Evolutionary conservation across 176 grass and related monocot species (phyloP), one percentile per base, ranked within the genome.

Genomic region (Otatea glauca): DNA sequence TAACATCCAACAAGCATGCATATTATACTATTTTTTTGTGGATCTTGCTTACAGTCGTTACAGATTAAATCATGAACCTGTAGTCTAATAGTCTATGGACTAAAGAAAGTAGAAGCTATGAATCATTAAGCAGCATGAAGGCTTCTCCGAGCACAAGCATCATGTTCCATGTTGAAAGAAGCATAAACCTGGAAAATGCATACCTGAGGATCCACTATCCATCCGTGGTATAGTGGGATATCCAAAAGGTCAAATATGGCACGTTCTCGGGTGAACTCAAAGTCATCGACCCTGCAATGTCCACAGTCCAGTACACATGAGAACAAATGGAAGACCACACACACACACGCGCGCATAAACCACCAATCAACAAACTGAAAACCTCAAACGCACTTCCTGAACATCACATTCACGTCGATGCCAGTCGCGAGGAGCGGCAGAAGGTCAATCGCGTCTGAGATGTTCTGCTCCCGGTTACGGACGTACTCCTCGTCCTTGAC

Each of bases 201-300:
- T 86, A 95, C 96, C 96, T 98, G 93, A 50, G 96, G 96, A 88
- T 99, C 96, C 37, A 96, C 86, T 69, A 99, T 99, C 96, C 96
- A 99, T 41, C 96, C 96, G 88, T 99, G 96, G 59, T 89, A 99
- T 11, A 99, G 53, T 9, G 93, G 91, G 71, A 99, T 96, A 89
- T 96, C 93, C 1, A 99, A 88, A 83, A 99, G 96, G 79, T 99
- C 96, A 86, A 99, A 99, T 86, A 99, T 99, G 65, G 96, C 89
- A 50, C 96, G 88, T 80, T 99, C 93, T 60, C 83, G 75, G 53
- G 96, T 99, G 83, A 99, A 99, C 78, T 99, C 96, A 86, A 99
- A 99, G 84, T 99, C 93, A 88, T 94, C 84, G 9, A 99, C 89
- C 91, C 97, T 99, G 78, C 75, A 86, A 62, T 16, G 60, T 65